phyloP scores from a whole-genome alignment of 2,329 filamentous ascomycete genomes.

The Exophiala sp. region DNA sequence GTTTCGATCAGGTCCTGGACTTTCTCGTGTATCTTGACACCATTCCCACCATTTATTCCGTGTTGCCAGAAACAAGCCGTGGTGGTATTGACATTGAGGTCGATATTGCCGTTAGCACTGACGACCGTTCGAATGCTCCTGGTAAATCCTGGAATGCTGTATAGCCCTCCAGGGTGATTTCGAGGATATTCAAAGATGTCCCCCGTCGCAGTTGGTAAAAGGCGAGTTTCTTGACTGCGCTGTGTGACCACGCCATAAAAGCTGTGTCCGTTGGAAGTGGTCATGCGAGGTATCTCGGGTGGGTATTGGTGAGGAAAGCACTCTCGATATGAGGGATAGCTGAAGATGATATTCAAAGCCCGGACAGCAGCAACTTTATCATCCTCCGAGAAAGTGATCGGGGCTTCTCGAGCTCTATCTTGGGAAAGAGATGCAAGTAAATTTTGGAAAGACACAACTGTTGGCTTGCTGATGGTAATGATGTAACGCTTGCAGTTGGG shows the following conservation, averaged over 20 bases:
- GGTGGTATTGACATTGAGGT: constrained; percentile 8
- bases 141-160: neutral
- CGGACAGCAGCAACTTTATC: neutral
- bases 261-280: neutral
- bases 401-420: too few species aligned
- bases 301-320: neutral
- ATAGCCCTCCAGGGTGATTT: neutral
- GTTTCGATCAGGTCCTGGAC: neutral
- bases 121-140: neutral
- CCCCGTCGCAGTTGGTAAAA: neutral
- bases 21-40: neutral
- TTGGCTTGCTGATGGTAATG: too few species aligned
- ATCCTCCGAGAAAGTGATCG: neutral
- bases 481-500: too few species aligned
- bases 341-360: neutral
- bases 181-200: too few species aligned
- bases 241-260: neutral
- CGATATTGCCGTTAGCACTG: neutral
- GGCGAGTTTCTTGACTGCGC: neutral
- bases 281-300: neutral
- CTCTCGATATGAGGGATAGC: neutral
- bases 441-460: too few species aligned
- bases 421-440: too few species aligned
- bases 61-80: constrained; percentile 2
- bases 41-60: neutral